phyloP scores from a whole-genome alignment of 2,329 filamentous ascomycete genomes.

The Diaporthe vaccinii region DNA sequence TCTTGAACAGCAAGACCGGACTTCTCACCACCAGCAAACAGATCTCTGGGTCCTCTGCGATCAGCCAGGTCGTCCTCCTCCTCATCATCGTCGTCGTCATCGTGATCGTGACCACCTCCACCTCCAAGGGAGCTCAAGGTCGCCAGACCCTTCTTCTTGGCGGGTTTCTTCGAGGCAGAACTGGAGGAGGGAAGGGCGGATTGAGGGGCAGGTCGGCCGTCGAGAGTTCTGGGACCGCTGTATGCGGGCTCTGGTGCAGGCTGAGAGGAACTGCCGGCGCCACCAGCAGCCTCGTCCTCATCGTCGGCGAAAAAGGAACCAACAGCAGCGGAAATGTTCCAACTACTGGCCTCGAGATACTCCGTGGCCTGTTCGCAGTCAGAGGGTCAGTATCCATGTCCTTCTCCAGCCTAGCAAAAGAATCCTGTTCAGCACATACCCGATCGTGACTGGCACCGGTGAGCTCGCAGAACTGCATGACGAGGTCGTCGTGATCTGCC shows the following conservation, averaged over 20 bases:
- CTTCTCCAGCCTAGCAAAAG: neutral
- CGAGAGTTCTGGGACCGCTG: conserved; percentile 73
- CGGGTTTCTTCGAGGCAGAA: conserved; percentile 56
- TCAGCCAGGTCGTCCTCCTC: conserved; percentile 68
- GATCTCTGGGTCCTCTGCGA: conserved; percentile 72
- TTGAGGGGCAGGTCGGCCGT: conserved; percentile 70
- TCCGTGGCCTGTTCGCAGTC: conserved; percentile 70
- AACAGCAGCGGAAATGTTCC: conserved; percentile 75
- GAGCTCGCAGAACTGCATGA: conserved; percentile 68
- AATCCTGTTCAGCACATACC: conserved; percentile 52
- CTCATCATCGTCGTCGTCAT: conserved; percentile 72
- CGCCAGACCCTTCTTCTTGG: conserved; percentile 72
- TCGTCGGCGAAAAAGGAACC: conserved; percentile 72
- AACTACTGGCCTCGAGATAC: conserved; percentile 74
- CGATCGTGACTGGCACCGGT: conserved; percentile 64
- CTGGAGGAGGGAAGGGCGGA: conserved; percentile 52
- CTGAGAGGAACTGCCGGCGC: conserved; percentile 55
- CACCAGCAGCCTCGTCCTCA: conserved; percentile 62
- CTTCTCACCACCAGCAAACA: conserved; percentile 90
- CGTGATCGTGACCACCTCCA: conserved; percentile 65
- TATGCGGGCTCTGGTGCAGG: conserved; percentile 58
- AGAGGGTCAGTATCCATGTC: neutral
- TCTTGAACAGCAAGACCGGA: conserved; percentile 79
- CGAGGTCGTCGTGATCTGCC: conserved; percentile 58
- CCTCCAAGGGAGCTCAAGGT: conserved; percentile 70